Conservation (phyloP, 2,329 filamentous ascomycete species). For the Fusarium sp. region DNA sequence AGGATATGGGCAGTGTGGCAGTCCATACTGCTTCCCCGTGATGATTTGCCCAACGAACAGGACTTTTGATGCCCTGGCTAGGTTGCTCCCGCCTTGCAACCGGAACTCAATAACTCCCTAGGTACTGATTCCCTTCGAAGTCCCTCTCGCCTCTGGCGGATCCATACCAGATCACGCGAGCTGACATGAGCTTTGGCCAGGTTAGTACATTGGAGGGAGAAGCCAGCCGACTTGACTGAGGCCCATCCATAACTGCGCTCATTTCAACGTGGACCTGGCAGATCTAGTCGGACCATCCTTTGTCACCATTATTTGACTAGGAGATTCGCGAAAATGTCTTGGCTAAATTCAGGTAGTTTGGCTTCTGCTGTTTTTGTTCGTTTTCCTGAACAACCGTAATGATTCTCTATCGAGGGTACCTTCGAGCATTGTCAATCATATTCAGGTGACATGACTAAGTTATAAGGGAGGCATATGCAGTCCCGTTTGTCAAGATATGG, state of each 20-base stretch:
- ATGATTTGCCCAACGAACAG: not conserved
- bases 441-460: not conserved
- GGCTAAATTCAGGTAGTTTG: slow-evolving; percentile 24
- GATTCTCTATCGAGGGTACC: not conserved
- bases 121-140: not conserved
- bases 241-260: slow-evolving; percentile 1
- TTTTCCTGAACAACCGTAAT: not conserved
- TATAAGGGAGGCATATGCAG: not conserved
- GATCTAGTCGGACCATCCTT: slow-evolving; percentile 18
- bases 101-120: not conserved
- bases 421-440: not conserved
- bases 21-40: not conserved
- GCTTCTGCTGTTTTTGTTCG: slow-evolving; percentile 16
- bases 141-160: not conserved
- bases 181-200: slow-evolving; percentile 12
- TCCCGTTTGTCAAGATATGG: not conserved
- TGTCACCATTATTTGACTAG: slow-evolving; percentile 9
- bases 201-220: not conserved
- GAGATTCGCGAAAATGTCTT: slow-evolving; percentile 6
- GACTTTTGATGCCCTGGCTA: not conserved
- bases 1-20: not conserved
- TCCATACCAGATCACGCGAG: not conserved
- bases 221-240: not conserved
- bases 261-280: slow-evolving; percentile 5
- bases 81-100: not conserved